A percentile compares a stretch with the other conserved stretches of the same genome.
Evolutionary conservation across 495 filamentous ascomycete species (phyloP).

Genomic region (Evernia prunastri): DNA sequence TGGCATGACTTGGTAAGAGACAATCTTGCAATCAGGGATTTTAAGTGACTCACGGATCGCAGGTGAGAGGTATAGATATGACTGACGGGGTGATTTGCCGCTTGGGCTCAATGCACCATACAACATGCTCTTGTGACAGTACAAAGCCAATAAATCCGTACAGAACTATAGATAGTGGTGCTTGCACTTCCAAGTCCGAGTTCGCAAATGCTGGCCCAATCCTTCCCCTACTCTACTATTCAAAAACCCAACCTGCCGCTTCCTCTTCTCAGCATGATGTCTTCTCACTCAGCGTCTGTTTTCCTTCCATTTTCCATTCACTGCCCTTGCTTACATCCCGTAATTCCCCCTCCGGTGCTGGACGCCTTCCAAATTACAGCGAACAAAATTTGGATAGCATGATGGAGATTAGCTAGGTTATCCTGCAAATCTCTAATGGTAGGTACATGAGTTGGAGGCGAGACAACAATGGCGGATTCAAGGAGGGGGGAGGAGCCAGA

Average conservation of each 20-base stretch:
- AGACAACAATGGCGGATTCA: not conserved
- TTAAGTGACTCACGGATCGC: not conserved
- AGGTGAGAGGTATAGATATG: conserved; percentile 1
- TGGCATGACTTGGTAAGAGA: conserved; percentile 46
- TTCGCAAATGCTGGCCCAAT: not conserved
- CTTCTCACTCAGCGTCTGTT: not conserved
- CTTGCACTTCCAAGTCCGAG: not conserved
- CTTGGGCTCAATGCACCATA: not conserved
- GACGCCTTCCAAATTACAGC: not conserved
- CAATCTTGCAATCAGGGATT: not conserved
- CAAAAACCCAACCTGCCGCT: not conserved
- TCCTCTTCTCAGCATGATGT: not conserved
- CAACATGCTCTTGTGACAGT: not conserved
- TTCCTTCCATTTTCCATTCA: not conserved
- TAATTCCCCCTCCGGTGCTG: not conserved
- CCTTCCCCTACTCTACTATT: not conserved
- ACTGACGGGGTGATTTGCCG: not conserved
- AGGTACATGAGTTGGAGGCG: not conserved
- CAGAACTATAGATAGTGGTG: not conserved
- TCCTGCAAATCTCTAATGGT: not conserved
- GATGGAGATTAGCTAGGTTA: not conserved
- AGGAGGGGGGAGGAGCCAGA: not conserved
- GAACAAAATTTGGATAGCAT: not conserved
- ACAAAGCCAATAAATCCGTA: not conserved
- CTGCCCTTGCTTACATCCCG: not conserved